These are phyloP conservation scores for Helotiales sp. DNA, from an alignment of 2,329 filamentous ascomycete genomes.

Conservation along the genomic window DNA sequence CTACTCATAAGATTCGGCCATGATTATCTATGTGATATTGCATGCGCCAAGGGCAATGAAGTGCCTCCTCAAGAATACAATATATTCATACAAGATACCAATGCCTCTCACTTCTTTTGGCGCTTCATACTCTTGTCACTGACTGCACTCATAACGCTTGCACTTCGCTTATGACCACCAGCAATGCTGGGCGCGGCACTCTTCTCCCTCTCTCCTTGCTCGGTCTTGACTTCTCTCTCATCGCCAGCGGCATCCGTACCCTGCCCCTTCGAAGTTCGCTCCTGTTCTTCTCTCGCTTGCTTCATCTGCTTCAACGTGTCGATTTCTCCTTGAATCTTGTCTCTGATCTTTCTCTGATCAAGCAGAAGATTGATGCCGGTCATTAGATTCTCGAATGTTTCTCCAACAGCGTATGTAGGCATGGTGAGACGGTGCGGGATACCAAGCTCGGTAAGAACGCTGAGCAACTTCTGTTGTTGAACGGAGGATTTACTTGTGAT, in stretches of 20 bases:
- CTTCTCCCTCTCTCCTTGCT: constrained; percentile 33
- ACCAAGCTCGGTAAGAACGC: constrained; percentile 70
- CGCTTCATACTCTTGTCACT: constrained; percentile 61
- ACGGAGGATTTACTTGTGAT: constrained; percentile 75
- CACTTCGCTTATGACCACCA: constrained; percentile 77
- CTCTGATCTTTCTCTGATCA: constrained; percentile 71
- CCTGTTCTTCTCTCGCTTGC: constrained; percentile 39
- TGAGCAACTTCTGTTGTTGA: constrained; percentile 73
- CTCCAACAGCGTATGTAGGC: constrained; percentile 71
- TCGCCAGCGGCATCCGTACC: constrained; percentile 36
- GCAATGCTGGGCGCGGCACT: constrained; percentile 49
- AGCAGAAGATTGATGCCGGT: constrained; percentile 67
- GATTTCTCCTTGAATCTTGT: constrained; percentile 75
- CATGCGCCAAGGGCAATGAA: no score
- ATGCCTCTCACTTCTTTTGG: constrained; percentile 41
- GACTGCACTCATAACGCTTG: constrained; percentile 71
- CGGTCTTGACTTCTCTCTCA: constrained; percentile 51
- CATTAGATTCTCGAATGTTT: constrained; percentile 70
- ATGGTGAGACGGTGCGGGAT: constrained; percentile 70
- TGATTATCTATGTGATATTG: no score
- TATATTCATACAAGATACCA: background rate
- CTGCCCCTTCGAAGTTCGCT: constrained; percentile 21
- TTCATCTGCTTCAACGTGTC: constrained; percentile 59
- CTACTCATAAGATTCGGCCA: no score
- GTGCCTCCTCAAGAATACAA: no score